Percentiles rank a stretch among this genome's conserved stretches.
phyloP scores from a whole-genome alignment of 2,329 filamentous ascomycete species.

The Ophiostoma angusticollis region DNA sequence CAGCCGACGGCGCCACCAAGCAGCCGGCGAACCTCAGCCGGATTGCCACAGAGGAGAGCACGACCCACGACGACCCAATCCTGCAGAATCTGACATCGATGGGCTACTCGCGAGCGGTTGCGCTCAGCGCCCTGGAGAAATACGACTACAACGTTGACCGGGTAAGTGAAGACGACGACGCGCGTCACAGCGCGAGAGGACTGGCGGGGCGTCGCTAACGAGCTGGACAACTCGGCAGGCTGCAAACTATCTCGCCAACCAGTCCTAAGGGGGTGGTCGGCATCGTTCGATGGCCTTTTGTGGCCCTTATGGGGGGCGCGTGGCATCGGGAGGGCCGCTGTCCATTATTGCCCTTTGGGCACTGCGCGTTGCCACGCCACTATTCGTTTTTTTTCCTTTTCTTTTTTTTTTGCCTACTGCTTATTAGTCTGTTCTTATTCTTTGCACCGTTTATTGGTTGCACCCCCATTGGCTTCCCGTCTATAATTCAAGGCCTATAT shows the following conservation, averaged over 20 bases:
- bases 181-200: no score
- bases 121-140: constrained; percentile 73
- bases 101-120: constrained; percentile 67
- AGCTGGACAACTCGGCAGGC: constrained; percentile 1
- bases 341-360: no score
- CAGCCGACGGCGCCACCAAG: constrained; percentile 16
- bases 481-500: no score
- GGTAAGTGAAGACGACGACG: constrained; percentile 39
- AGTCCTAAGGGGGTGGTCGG: no score
- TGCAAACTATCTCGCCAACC: constrained; percentile 4
- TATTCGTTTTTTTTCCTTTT: neutral
- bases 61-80: constrained; percentile 82
- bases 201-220: no score
- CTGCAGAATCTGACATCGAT: constrained; percentile 80
- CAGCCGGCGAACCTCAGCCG: constrained; percentile 35
- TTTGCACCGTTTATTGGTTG: neutral
- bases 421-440: neutral
- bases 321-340: no score
- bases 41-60: constrained; percentile 58
- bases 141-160: constrained; percentile 94
- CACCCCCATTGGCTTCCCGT: neutral
- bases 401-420: neutral
- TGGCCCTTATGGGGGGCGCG: no score
- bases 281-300: no score
- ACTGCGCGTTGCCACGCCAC: no score